These are phyloP conservation scores for Geum urbanum DNA, from an alignment of 306 rosid genomes.

Conservation along the genomic window DNA sequence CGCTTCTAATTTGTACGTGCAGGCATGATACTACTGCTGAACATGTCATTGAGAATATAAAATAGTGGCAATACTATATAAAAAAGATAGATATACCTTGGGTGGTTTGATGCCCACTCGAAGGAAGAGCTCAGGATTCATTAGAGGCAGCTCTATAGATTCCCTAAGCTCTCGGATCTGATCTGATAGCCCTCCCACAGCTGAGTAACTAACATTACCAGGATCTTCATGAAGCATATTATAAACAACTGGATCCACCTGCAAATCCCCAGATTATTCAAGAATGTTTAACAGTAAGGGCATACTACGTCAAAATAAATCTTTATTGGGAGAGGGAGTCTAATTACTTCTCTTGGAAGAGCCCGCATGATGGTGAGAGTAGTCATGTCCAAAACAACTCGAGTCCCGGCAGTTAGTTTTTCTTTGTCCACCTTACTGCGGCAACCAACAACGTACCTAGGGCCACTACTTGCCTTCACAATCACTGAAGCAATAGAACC, in stretches of 20 bases:
- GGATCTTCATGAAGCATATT: slow-evolving; percentile 98
- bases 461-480: slow-evolving; percentile 94
- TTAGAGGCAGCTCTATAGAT: slow-evolving; percentile 86
- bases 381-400: slow-evolving; percentile 95
- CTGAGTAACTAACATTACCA: slow-evolving; percentile 95
- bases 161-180: slow-evolving; percentile 97
- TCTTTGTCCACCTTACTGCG: slow-evolving; percentile 70
- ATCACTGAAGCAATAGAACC: slow-evolving; percentile 56
- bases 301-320: neutral
- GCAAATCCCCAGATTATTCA: slow-evolving; percentile 24
- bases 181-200: slow-evolving; percentile 96
- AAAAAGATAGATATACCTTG: slow-evolving; percentile 64
- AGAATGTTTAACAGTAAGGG: slow-evolving; percentile 10
- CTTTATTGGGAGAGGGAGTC: neutral
- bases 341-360: slow-evolving; percentile 90
- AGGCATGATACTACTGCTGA: neutral
- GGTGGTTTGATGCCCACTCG: slow-evolving; percentile 99
- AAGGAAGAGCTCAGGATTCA: slow-evolving; percentile 93
- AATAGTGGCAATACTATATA: neutral
- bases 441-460: slow-evolving; percentile 91
- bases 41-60: no score
- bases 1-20: neutral
- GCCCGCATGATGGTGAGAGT: slow-evolving; percentile 91
- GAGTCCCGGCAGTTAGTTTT: slow-evolving; percentile 58
- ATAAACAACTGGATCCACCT: slow-evolving; percentile 94